Evolutionary conservation across 176 grass and related monocot genomes (phyloP), one percentile per base, ranked within the genome.

Genomic region (Tuctoria greenei): DNA sequence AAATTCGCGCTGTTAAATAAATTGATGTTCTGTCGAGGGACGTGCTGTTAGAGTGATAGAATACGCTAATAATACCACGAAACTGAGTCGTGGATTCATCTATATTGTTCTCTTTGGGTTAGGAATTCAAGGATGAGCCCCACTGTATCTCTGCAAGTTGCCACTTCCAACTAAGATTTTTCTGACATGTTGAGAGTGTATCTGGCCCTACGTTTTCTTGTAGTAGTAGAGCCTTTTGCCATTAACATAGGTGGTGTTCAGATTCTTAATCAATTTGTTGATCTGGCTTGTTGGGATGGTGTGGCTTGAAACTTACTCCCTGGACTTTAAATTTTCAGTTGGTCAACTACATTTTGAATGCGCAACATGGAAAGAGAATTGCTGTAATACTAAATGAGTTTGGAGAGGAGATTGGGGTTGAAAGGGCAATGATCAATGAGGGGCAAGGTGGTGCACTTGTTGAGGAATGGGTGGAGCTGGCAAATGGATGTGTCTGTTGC

Each of bases 371-470:
- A 49, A 98, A 98, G 76, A 92, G 74, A 79, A 92, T 98, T 57
- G 91, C 91, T 0, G 89, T 98, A 47, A 94, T 98, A 88, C 41
- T 98, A 71, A 98, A 98, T 13, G 95, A 94, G 77, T 98, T 98
- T 16, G 95, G 95, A 8, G 95, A 94, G 91, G 91, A 92, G 80
- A 92, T 98, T 21, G 91, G 91, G 34, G 95, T 98, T 24, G 95
- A 98, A 50, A 90, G 91, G 62, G 95, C 95, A 21, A 98, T 98
- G 95, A 98, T 98, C 61, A 98, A 98, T 21, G 91, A 98, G 78
- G 95, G 95, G 31, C 77, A 94, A 84, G 88, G 89, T 56, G 91
- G 95, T 50, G 89, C 91, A 2, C 76, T 94, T 73, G 84, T 98
- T 9, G 95, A 98, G 78, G 95, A 98, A 61, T 98, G 91, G 95